Evolutionary conservation across 768 basidiomycete species (phyloP).

Genomic region (Tylopilus felleus): DNA sequence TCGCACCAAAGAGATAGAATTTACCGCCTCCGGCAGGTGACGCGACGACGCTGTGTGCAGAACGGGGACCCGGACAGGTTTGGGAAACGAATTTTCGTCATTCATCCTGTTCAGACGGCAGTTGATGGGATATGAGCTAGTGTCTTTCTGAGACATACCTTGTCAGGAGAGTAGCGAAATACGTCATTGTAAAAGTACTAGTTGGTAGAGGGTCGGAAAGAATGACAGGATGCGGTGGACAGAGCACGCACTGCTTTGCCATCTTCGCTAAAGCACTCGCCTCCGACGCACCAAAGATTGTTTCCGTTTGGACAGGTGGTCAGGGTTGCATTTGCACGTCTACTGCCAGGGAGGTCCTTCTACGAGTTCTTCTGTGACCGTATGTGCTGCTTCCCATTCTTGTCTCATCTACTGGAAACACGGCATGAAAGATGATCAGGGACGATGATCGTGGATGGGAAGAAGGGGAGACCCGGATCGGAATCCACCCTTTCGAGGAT

Average conservation of each 20-base stretch:
- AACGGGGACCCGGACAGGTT: constrained; percentile 83
- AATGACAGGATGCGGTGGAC: background rate
- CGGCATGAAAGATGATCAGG: background rate
- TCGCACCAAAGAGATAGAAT: constrained; percentile 72
- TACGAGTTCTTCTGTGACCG: constrained; percentile 81
- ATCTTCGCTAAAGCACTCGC: constrained; percentile 87
- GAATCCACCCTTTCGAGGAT: constrained; percentile 70
- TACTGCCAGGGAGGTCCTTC: constrained; percentile 78
- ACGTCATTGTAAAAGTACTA: constrained; percentile 88
- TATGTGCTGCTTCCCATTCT: constrained; percentile 82
- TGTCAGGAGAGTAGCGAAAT: constrained; percentile 82
- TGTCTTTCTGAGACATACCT: constrained; percentile 37
- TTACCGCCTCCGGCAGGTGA: constrained; percentile 81
- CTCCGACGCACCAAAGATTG: constrained; percentile 81
- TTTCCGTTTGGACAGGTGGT: constrained; percentile 78
- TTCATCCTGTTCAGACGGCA: constrained; percentile 54
- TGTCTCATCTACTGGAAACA: constrained; percentile 60
- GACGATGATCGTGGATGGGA: background rate
- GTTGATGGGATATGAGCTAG: background rate
- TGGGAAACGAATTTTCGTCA: constrained; percentile 85
- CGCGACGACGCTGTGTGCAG: constrained; percentile 79
- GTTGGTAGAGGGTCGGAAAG: background rate
- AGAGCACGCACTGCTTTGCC: constrained; percentile 60
- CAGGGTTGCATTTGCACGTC: constrained; percentile 80
- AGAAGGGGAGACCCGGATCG: background rate